phyloP scores from a whole-genome alignment of 805 yeast species.

The Starmerella powellii region DNA sequence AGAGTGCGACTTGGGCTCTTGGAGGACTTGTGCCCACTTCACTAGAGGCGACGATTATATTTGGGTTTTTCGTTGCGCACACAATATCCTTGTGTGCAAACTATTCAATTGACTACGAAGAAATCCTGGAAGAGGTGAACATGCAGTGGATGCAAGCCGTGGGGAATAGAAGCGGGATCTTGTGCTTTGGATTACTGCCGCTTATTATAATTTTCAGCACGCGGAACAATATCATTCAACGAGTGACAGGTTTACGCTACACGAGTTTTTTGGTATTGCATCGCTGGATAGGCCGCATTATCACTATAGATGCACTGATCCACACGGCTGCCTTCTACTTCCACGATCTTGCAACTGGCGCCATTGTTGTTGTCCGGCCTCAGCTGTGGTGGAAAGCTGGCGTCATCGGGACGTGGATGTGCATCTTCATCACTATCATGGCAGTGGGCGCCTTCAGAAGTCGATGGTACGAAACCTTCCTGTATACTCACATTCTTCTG shows the following conservation, averaged over 20 bases:
- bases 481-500: conserved; percentile 12
- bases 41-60: conserved; percentile 4
- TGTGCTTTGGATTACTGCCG: conserved; percentile 15
- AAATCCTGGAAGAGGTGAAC: conserved; percentile 7
- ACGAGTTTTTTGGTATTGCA: conserved; percentile 14
- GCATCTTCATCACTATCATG: conserved; percentile 1
- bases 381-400: conserved; percentile 15
- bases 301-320: conserved; percentile 11
- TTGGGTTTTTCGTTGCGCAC: conserved; percentile 11
- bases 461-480: conserved; percentile 13
- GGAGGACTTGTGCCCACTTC: conserved; percentile 12
- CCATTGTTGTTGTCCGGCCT: background rate
- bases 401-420: conserved; percentile 3
- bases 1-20: conserved; percentile 8
- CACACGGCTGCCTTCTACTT: conserved; percentile 13
- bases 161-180: conserved; percentile 17
- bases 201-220: conserved; percentile 10
- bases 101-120: conserved; percentile 11
- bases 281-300: conserved; percentile 15
- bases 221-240: conserved; percentile 6
- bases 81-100: conserved; percentile 2
- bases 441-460: conserved; percentile 11
- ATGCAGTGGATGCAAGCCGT: conserved; percentile 10
- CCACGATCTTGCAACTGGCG: conserved; percentile 4
- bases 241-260: conserved; percentile 7